Percentiles rank a stretch among this genome's conserved stretches.
phyloP scores from a whole-genome alignment of 2,329 filamentous ascomycete species.

The Nemania sp. region DNA sequence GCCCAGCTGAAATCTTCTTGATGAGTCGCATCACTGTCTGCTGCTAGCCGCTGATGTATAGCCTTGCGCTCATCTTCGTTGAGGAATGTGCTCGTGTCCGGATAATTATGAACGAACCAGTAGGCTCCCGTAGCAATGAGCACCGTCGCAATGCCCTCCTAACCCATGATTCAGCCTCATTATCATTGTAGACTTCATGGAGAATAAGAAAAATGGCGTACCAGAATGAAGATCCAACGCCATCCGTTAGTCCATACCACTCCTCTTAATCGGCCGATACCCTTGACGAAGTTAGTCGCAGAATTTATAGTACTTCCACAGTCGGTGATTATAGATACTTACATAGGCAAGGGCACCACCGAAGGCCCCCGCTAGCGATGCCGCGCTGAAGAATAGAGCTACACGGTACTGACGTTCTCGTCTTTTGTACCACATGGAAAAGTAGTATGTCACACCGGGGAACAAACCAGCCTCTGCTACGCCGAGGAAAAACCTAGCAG shows the following conservation, averaged over 20 bases:
- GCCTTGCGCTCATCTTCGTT: constrained; percentile 65
- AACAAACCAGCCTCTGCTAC: constrained; percentile 66
- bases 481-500: constrained; percentile 67
- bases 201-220: constrained; percentile 45
- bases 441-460: constrained; percentile 56
- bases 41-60: constrained; percentile 72
- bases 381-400: constrained; percentile 67
- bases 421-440: constrained; percentile 67
- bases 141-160: constrained; percentile 68
- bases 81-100: constrained; percentile 69
- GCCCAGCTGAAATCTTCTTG: constrained; percentile 76
- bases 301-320: background rate
- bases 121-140: constrained; percentile 63
- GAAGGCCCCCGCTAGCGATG: constrained; percentile 67
- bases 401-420: constrained; percentile 66
- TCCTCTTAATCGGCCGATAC: constrained; percentile 66
- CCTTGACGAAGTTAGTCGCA: constrained; percentile 50
- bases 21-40: constrained; percentile 76
- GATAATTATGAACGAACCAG: constrained; percentile 76
- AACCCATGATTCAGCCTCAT: constrained; percentile 53
- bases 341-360: constrained; percentile 68
- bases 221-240: constrained; percentile 72
- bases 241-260: constrained; percentile 65
- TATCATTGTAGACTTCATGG: constrained; percentile 46
- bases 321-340: constrained; percentile 31